Conservation (phyloP, 2,329 filamentous ascomycete species). For the Botrytis aclada region DNA sequence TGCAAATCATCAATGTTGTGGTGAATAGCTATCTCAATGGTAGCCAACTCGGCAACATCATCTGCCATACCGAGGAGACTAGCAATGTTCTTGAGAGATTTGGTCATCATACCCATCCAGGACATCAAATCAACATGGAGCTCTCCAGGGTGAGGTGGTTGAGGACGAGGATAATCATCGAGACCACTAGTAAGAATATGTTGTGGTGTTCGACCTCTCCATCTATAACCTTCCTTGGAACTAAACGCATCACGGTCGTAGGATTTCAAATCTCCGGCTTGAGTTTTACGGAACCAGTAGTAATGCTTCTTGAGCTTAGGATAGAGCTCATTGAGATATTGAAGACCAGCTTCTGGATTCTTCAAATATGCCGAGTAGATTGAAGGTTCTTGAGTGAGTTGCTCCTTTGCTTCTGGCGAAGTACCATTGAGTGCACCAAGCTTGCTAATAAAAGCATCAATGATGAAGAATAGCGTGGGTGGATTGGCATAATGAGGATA, state of each 20-base stretch:
- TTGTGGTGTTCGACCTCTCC: slow-evolving; percentile 82
- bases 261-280: slow-evolving; percentile 82
- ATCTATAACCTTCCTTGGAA: slow-evolving; percentile 88
- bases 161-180: slow-evolving; percentile 91
- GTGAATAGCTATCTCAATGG: slow-evolving; percentile 72
- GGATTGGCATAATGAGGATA: slow-evolving; percentile 98
- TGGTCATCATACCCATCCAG: slow-evolving; percentile 97
- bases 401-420: slow-evolving; percentile 44
- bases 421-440: slow-evolving; percentile 56
- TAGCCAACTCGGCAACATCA: slow-evolving; percentile 69
- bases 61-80: slow-evolving; percentile 70
- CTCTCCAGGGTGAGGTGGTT: slow-evolving; percentile 93
- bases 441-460: slow-evolving; percentile 81
- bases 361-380: slow-evolving; percentile 64
- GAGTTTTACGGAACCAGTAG: slow-evolving; percentile 91
- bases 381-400: slow-evolving; percentile 43
- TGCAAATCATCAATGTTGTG: slow-evolving; percentile 90
- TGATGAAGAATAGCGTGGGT: slow-evolving; percentile 85
- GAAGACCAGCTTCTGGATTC: slow-evolving; percentile 62
- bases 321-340: slow-evolving; percentile 75
- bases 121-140: slow-evolving; percentile 91
- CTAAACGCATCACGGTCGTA: slow-evolving; percentile 90
- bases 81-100: slow-evolving; percentile 78
- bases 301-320: slow-evolving; percentile 86
- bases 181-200: slow-evolving; percentile 92